A percentile compares a stretch with the other conserved stretches of the same genome.
phyloP scores from a whole-genome alignment of 176 grass and related monocot genomes.

The Hsuehochloa calcarea region DNA sequence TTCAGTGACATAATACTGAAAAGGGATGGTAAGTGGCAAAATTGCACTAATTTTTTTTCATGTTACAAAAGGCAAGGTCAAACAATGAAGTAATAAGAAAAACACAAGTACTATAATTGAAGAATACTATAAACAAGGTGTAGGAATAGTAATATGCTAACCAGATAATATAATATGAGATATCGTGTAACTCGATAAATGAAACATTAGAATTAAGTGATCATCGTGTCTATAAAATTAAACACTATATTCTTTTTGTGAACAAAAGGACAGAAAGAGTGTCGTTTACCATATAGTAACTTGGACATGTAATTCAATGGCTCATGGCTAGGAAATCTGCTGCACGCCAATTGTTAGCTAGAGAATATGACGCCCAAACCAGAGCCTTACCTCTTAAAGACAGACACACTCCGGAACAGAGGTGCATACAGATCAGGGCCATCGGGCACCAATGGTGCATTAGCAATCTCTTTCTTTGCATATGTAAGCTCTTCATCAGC shows the following conservation, averaged over 20 bases:
- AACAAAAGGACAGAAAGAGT: background rate
- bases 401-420: slow-evolving; percentile 59
- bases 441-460: slow-evolving; percentile 41
- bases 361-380: slow-evolving; percentile 9
- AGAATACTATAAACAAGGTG: background rate
- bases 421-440: slow-evolving; percentile 66
- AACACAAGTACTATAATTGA: background rate
- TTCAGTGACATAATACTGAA: background rate
- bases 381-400: slow-evolving; percentile 63
- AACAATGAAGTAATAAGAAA: slow-evolving; percentile 4
- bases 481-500: slow-evolving; percentile 76
- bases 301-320: background rate
- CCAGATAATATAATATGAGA: background rate
- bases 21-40: background rate
- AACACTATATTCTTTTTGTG: background rate
- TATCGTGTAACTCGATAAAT: background rate
- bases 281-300: background rate
- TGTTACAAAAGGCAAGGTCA: background rate
- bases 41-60: background rate
- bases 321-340: background rate
- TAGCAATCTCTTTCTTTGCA: slow-evolving; percentile 62
- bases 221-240: background rate
- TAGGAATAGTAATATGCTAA: background rate
- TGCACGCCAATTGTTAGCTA: background rate
- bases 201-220: background rate